Conservation (phyloP, 768 basidiomycete species). For the Leccinum pellstonianum region DNA sequence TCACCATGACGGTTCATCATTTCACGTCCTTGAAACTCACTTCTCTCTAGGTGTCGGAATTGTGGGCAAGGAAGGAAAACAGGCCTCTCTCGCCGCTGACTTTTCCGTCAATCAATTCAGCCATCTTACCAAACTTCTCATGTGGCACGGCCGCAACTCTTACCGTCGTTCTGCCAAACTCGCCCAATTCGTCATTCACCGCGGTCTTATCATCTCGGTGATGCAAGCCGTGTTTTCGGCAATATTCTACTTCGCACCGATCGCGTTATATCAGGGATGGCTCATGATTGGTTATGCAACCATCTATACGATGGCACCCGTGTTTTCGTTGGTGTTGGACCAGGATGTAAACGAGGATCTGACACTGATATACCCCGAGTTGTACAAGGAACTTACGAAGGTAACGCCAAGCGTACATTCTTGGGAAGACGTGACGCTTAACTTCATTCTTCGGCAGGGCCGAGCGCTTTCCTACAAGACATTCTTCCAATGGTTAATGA, state of each 20-base stretch:
- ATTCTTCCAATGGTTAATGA: conserved; percentile 97
- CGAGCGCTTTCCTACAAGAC: conserved; percentile 96
- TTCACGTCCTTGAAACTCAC: not conserved
- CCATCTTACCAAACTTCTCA: conserved; percentile 88
- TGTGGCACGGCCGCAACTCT: conserved; percentile 99
- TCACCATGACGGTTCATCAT: not conserved
- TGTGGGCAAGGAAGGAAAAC: conserved; percentile 98
- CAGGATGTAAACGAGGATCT: conserved; percentile 94
- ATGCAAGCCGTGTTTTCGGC: conserved; percentile 97
- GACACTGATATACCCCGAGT: conserved; percentile 91
- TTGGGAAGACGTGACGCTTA: not conserved
- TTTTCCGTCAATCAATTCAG: conserved; percentile 98
- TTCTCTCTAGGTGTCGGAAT: conserved; percentile 78
- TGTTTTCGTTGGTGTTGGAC: conserved; percentile 95
- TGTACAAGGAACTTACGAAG: conserved; percentile 98
- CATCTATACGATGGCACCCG: conserved; percentile 96
- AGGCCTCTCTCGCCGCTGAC: conserved; percentile 98
- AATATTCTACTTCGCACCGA: conserved; percentile 93
- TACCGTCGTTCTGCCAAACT: conserved; percentile 98
- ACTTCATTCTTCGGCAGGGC: conserved; percentile 51
- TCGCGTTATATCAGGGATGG: conserved; percentile 98
- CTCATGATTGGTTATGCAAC: conserved; percentile 96
- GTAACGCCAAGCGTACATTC: conserved; percentile 35
- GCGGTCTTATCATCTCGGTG: conserved; percentile 93
- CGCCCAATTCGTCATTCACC: conserved; percentile 97